Base-by-base conservation (phyloP, 1,284 basidiomycete species). In the Ceratobasidium sp. region DNA sequence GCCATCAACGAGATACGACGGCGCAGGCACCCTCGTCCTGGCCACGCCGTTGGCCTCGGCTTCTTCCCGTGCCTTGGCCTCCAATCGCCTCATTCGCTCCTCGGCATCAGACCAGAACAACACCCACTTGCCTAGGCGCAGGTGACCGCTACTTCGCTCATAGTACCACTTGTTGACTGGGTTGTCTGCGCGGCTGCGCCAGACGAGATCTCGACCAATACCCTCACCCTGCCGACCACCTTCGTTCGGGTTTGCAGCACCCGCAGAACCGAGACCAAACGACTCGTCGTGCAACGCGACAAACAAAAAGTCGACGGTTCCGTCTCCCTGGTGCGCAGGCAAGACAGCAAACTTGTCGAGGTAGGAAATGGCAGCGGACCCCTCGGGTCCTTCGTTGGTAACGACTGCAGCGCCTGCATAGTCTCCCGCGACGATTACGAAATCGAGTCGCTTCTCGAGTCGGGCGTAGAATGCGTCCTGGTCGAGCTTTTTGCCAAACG, bases 151-250 rank as follows among this genome's bases (percentile, higher is more conserved):
- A 78, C 90, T 92, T 41, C 97, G 89, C 80, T 99, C 97, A 77
- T 95, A 98, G 82, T 99, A 99, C 97, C 97, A 99, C 81, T 96
- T 97, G 82, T 99, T 99, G 71, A 99, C 90, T 0, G 96, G 96
- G 80, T 99, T 99, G 81, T 97, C 87, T 10, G 90, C 86, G 71
- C 97, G 87, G 78, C 90, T 92, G 74, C 97, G 89, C 97, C 97
- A 99, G 34, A 99, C 94, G 72, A 99, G 86, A 80, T 99, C 97
- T 50, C 90, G 85, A n/a, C 96, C 96, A 78, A 90, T 87, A 34
- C 97, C 97, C 74, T 89, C 85, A 48, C 97, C n/a, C 69, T 90
- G 88, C 77, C 93, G 89, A 10, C 96, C 96, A 3, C 97, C 97
- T 74, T 96, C 95, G 59, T 84, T 85, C 32, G 96, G 93, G 81